Percentiles rank a stretch among this genome's conserved stretches.
Conservation (phyloP, 2,329 filamentous ascomycete species). For the Colletotrichum gloeosporioides region DNA sequence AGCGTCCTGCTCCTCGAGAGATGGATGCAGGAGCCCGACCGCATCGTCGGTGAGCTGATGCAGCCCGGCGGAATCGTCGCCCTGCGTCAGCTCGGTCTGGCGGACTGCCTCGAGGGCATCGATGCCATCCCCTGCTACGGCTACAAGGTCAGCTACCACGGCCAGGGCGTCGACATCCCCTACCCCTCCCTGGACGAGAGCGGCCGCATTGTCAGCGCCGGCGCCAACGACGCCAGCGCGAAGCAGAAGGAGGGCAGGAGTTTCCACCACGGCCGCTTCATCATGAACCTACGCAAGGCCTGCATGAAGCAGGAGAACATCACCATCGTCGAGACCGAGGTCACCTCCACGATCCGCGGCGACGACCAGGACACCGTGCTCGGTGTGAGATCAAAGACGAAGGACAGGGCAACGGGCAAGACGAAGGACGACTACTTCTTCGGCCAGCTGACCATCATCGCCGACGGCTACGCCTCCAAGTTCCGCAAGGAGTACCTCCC, state of each 20-base stretch:
- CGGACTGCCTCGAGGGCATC: slow-evolving; percentile 84
- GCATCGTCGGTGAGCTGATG: slow-evolving; percentile 93
- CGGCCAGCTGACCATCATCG: slow-evolving; percentile 83
- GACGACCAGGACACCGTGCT: slow-evolving; percentile 74
- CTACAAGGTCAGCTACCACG: slow-evolving; percentile 87
- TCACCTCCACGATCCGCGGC: slow-evolving; percentile 75
- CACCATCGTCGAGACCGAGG: slow-evolving; percentile 89
- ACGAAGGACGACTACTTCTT: slow-evolving; percentile 81
- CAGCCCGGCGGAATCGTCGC: slow-evolving; percentile 90
- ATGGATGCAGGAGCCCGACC: slow-evolving; percentile 89
- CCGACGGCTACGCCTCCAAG: slow-evolving; percentile 91
- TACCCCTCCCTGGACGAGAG: slow-evolving; percentile 72
- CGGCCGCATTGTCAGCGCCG: slow-evolving; percentile 31
- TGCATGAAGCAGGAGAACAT: slow-evolving; percentile 82
- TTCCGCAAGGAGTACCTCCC: slow-evolving; percentile 83
- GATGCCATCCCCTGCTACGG: slow-evolving; percentile 84
- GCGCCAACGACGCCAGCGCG: slow-evolving; percentile 16
- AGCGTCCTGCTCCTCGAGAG: slow-evolving; percentile 90
- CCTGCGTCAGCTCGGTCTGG: slow-evolving; percentile 79
- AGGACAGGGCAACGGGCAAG: slow-evolving; percentile 57
- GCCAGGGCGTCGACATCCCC: slow-evolving; percentile 73
- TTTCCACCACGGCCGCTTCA: slow-evolving; percentile 96
- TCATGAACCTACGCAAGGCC: slow-evolving; percentile 78
- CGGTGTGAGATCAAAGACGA: slow-evolving; percentile 79
- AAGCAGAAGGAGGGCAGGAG: slow-evolving; percentile 68